Evolutionary conservation across 140 eudicot species (phyloP).

Genomic region (Anethum foeniculum): DNA sequence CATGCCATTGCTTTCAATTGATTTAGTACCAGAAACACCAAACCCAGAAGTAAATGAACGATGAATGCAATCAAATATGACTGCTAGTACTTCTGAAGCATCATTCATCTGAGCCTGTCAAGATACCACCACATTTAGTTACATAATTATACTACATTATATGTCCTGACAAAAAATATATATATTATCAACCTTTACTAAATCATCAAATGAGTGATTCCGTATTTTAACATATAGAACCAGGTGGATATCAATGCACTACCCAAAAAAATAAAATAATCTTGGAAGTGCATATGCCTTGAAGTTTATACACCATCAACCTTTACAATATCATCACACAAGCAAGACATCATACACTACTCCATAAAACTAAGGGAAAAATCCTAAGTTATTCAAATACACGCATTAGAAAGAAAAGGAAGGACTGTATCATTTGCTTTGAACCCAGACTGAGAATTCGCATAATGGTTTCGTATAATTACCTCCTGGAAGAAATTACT

Average conservation of each 20-base stretch:
- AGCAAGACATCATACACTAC: background rate
- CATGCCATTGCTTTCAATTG: conserved; percentile 38
- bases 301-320: background rate
- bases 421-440: background rate
- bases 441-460: background rate
- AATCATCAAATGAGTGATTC: background rate
- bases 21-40: conserved; percentile 35
- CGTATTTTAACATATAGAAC: background rate
- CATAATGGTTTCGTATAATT: background rate
- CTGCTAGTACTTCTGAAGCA: conserved; percentile 94
- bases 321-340: background rate
- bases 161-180: background rate
- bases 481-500: conserved; percentile 93
- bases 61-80: conserved; percentile 84
- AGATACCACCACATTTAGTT: conserved; percentile 8
- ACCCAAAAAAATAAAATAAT: background rate
- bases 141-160: background rate
- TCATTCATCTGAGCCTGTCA: conserved; percentile 96
- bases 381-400: background rate
- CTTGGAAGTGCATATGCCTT: background rate
- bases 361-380: background rate
- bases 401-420: background rate
- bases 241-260: background rate
- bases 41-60: conserved; percentile 46
- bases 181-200: background rate